phyloP scores from a whole-genome alignment of 768 basidiomycete species.

The Phaffia australis region DNA sequence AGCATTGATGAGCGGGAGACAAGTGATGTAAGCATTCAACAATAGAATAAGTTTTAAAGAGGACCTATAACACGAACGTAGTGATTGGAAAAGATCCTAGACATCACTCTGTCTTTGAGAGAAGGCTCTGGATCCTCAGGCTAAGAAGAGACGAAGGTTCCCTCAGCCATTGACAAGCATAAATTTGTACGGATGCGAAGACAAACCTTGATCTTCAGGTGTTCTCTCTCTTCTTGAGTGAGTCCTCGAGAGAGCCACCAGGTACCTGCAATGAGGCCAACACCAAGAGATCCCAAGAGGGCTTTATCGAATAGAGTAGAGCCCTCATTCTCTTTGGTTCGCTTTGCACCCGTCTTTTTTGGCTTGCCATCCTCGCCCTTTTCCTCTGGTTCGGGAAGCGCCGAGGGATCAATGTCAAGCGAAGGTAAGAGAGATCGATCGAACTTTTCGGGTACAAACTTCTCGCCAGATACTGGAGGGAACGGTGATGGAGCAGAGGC shows the following conservation, averaged over 20 bases:
- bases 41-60: neutral
- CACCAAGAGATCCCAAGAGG: conserved; percentile 63
- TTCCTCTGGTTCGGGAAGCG: neutral
- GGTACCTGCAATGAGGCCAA: conserved; percentile 39
- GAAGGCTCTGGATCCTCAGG: conserved; percentile 14
- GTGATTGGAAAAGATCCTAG: conserved; percentile 20
- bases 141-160: neutral
- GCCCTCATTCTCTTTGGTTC: neutral
- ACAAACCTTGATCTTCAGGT: conserved; percentile 4
- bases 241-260: neutral
- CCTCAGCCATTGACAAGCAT: neutral
- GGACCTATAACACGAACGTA: conserved; percentile 27
- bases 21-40: neutral
- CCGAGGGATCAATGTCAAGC: conserved; percentile 8
- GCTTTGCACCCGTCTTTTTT: conserved; percentile 1
- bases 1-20: neutral
- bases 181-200: neutral
- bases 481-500: conserved; percentile 1
- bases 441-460: conserved; percentile 6
- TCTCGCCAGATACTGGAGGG: neutral
- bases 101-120: conserved; percentile 7
- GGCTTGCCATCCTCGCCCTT: neutral
- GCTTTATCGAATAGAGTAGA: neutral
- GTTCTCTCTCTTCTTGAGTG: neutral
- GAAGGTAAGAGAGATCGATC: neutral